Base-by-base conservation (phyloP, 2,329 filamentous ascomycete genomes). In the Fusarium pininemorale region DNA sequence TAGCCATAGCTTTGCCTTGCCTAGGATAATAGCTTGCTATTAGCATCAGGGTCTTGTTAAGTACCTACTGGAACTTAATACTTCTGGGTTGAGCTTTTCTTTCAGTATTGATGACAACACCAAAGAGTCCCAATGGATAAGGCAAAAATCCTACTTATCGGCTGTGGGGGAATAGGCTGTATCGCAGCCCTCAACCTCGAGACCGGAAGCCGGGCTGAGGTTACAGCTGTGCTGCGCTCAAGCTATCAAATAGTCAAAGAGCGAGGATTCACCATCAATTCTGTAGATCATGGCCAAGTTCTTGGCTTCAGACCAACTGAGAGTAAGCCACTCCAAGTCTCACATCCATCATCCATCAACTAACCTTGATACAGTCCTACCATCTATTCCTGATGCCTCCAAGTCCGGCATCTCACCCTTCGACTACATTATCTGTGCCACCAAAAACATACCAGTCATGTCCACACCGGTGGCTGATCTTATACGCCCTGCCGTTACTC, bases 121-220 rank as follows among this genome's bases (percentile, higher is more conserved):
- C 16, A 42, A 20, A 32, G 15, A 51, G 22, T 10, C 7, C 51
- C 22, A 56, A 75, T 74, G 62, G 74, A 70, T 15, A 76, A 75
- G 20, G 63, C 69, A 28, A 64, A 65, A 37, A 39, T 77, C 3
- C 56, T 78, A 26, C 42, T 78, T 16, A 67, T 78, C 18, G 76
- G 76, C 22, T 69, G 67, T n/a, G 76, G 76, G n/a, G 76, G 75
- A 20, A 77, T 78, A 42, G 76, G 76, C 32, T 74, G 75, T 47
- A 70, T 78, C 41, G 71, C 76, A 11, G 71, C 73, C 41, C 63
- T 78, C 50, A 78, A 76, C 54, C 62, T 78, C 22, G 76, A 78
- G 58, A 55, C 24, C 13, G 76, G 73, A 37, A 71, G 69, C 28
- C 65, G 30, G 48, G 76, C 76, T 56, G 57, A 73, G 39, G 76